A percentile compares a stretch with the other conserved stretches of the same genome.
These are phyloP conservation scores for Senecio squalidus DNA, from an alignment of 140 eudicot genomes.

Conservation along the genomic window DNA sequence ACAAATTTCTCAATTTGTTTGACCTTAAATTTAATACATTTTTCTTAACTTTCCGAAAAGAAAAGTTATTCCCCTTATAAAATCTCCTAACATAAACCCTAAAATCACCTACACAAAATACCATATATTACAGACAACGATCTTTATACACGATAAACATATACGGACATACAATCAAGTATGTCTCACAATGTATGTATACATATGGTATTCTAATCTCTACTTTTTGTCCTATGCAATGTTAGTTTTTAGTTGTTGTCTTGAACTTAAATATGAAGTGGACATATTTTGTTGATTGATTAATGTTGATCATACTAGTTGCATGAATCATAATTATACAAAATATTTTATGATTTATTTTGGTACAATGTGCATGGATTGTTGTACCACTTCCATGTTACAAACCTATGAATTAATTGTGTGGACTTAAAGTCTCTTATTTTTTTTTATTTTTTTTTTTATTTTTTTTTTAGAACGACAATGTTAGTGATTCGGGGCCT, in stretches of 20 bases:
- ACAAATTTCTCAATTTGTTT: no score
- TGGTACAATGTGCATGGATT: conserved; percentile 12
- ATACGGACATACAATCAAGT: no score
- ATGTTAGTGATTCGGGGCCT: no score
- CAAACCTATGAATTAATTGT: not conserved
- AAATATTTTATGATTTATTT: not conserved
- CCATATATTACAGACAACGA: no score
- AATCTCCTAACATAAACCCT: no score
- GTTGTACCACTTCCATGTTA: conserved; percentile 15
- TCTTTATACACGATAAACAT: not conserved
- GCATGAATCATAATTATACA: conserved; percentile 9
- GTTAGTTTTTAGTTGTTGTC: conserved; percentile 1
- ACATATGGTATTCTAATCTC: not conserved
- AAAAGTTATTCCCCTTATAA: no score
- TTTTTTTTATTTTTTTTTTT: no score
- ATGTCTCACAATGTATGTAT: not conserved
- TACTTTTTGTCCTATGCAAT: not conserved
- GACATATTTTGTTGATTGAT: conserved; percentile 20
- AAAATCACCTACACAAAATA: no score
- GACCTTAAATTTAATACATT: no score
- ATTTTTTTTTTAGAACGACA: no score
- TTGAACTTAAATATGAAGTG: conserved; percentile 8
- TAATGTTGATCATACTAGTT: conserved; percentile 7
- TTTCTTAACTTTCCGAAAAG: no score
- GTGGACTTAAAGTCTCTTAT: conserved; percentile 12